Evolutionary conservation across 768 basidiomycete species (phyloP).

Genomic region (Tylopilus sp.): DNA sequence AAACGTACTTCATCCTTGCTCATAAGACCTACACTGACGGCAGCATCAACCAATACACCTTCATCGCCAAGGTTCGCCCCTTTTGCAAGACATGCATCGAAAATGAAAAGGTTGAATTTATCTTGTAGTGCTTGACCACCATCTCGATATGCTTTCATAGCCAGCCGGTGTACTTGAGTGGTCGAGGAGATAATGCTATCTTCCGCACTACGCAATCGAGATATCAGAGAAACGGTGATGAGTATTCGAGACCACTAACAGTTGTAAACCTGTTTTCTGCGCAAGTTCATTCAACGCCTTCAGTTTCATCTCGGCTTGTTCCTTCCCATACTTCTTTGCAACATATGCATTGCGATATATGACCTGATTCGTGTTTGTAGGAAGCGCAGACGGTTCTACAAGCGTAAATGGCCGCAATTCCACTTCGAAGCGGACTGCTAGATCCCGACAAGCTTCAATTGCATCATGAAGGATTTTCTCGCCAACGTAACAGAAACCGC

Average conservation of each 20-base stretch:
- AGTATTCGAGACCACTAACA: conserved; percentile 18
- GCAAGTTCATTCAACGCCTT: conserved; percentile 24
- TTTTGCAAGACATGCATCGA: conserved; percentile 37
- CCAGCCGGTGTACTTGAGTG: conserved; percentile 40
- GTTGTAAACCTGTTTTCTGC: conserved; percentile 19
- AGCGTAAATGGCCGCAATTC: conserved; percentile 32
- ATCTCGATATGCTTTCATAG: conserved; percentile 37
- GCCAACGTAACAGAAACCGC: conserved; percentile 37
- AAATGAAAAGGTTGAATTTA: conserved; percentile 35
- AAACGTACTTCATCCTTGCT: conserved; percentile 31
- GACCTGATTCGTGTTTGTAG: neutral
- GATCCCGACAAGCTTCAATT: conserved; percentile 28
- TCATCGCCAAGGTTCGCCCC: conserved; percentile 34
- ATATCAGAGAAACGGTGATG: neutral
- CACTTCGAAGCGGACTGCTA: conserved; percentile 31
- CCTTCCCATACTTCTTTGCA: conserved; percentile 24
- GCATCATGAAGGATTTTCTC: conserved; percentile 33
- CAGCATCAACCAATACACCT: conserved; percentile 34
- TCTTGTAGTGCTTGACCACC: conserved; percentile 38
- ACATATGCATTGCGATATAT: conserved; percentile 20
- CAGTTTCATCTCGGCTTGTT: conserved; percentile 21
- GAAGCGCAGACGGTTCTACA: conserved; percentile 6
- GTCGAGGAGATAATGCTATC: conserved; percentile 39
- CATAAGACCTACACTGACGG: conserved; percentile 36
- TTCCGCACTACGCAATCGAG: conserved; percentile 25